These are phyloP conservation scores for Paramyrothecium sp. DNA, from an alignment of 2,329 filamentous ascomycete species.

Conservation along the genomic window DNA sequence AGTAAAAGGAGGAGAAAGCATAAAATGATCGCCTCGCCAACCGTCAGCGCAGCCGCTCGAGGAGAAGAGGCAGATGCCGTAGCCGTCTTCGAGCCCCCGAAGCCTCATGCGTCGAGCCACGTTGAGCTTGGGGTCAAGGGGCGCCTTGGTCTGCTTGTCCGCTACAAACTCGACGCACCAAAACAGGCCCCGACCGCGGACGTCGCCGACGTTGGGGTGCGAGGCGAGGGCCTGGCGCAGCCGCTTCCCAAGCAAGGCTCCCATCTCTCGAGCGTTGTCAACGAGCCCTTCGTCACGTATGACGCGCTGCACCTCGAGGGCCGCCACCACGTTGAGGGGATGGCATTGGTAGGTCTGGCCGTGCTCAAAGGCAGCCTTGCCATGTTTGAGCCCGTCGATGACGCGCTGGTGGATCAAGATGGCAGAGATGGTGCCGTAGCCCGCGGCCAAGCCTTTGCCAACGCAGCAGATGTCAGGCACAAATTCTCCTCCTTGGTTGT, in stretches of 20 bases:
- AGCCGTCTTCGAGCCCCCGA: constrained; percentile 26
- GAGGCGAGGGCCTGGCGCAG: constrained; percentile 1
- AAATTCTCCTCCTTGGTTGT: constrained; percentile 45
- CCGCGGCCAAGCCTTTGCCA: constrained; percentile 58
- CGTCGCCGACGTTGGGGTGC: constrained; percentile 7
- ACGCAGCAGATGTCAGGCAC: constrained; percentile 57
- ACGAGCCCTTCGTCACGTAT: constrained; percentile 31
- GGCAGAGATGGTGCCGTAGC: constrained; percentile 55
- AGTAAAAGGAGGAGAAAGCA: constrained; percentile 71
- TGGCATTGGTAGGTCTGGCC: constrained; percentile 54
- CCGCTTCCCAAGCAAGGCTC: constrained; percentile 1
- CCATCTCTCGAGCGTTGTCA: constrained; percentile 7
- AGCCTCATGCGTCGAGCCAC: constrained; percentile 27
- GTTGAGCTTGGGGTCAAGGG: constrained; percentile 26
- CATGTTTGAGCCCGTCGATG: constrained; percentile 7
- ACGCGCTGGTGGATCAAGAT: constrained; percentile 44
- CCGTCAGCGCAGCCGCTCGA: constrained; percentile 61
- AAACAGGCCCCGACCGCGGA: constrained; percentile 31
- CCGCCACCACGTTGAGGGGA: constrained; percentile 34
- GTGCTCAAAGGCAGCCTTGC: constrained; percentile 42
- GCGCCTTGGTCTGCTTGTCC: constrained; percentile 28
- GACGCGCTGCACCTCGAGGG: constrained; percentile 38
- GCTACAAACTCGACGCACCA: constrained; percentile 46
- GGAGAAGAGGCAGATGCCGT: constrained; percentile 58
- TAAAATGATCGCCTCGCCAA: constrained; percentile 64